Conservation (phyloP, 2,329 filamentous ascomycete genomes). For the Huntiella moniliformis region DNA sequence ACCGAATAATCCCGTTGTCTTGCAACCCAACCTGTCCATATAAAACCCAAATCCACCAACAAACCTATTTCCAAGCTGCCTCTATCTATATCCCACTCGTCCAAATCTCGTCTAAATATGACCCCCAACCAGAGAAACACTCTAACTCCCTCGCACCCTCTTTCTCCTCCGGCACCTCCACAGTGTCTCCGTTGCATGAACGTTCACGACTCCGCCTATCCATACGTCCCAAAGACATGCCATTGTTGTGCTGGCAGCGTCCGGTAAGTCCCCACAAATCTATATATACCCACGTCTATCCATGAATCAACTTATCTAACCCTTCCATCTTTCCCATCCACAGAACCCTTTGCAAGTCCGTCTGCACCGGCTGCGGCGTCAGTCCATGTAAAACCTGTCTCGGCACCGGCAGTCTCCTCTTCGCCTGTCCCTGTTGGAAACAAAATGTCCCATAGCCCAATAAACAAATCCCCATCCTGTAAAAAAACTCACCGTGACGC, state of each 20-base stretch:
- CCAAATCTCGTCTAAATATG: neutral
- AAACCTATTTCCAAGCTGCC: neutral
- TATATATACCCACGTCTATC: neutral
- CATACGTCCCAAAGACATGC: conserved; percentile 4
- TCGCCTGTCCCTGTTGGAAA: neutral
- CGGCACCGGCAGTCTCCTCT: neutral
- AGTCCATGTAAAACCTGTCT: neutral
- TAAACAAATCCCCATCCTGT: neutral
- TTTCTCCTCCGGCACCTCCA: neutral
- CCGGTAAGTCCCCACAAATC: neutral
- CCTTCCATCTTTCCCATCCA: neutral
- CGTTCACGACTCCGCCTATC: neutral
- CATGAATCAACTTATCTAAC: neutral
- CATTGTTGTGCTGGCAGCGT: conserved; percentile 6
- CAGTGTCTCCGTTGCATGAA: conserved; percentile 6
- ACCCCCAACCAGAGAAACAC: too few species aligned
- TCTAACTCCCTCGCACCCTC: neutral
- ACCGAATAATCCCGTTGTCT: too few species aligned
- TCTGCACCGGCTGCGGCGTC: neutral
- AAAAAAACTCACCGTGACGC: neutral
- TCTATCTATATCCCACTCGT: neutral
- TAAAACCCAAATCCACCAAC: neutral
- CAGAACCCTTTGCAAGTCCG: neutral
- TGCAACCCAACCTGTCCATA: neutral
- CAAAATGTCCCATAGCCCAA: neutral